Base-by-base conservation (phyloP, 2,329 filamentous ascomycete genomes). In the Penicillium sclerotiorum region DNA sequence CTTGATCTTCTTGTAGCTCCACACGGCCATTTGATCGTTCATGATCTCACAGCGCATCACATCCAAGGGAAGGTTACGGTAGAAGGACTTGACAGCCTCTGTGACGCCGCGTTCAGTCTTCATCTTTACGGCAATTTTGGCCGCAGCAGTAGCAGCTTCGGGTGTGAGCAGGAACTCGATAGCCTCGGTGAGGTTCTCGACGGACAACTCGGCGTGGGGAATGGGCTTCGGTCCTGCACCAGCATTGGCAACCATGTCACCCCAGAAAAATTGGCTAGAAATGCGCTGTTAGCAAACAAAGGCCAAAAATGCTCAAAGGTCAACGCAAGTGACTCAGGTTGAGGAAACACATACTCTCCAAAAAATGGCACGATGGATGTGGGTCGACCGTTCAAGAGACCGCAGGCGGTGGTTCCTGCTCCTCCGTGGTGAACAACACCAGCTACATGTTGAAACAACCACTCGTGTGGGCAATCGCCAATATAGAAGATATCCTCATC, bases 341-440 rank as follows among this genome's bases (percentile, higher is more conserved):
- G 18, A 0, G 12, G n/a, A 13, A 21, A 8, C n/a, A 58, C 64
- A 47, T 47, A 69, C 66, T 83, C 80, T 43, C 80, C 80, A 55
- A 82, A 82, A 56, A 82, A 84, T 0, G 81, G 81, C 0, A 84
- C 75, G 15, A 84, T 73, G 0, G 77, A 62, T 0, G 81, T 84
- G 0, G 81, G 80, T 15, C 72, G 66, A 0, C 76, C 80, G 39
- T 78, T 72, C 2, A 71, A 63, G 4, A 84, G 72, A 1, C 81
- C 80, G 28, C 75, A 77, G 1, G 82, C 80, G 2, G 81, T 83
- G 0, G 80, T 84, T 4, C 82, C 81, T 12, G 81, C 81, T 9
- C 81, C 82, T 17, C 81, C 81, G 45, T 85, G 81, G 52, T 85
- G 81, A 0, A 84, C 73, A 0, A 84, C 81, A 13, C 73, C 75